Evolutionary conservation across 192 early-diverging fungal genomes (phyloP).

Genomic region (Gryganskiella cystojenkinii): DNA sequence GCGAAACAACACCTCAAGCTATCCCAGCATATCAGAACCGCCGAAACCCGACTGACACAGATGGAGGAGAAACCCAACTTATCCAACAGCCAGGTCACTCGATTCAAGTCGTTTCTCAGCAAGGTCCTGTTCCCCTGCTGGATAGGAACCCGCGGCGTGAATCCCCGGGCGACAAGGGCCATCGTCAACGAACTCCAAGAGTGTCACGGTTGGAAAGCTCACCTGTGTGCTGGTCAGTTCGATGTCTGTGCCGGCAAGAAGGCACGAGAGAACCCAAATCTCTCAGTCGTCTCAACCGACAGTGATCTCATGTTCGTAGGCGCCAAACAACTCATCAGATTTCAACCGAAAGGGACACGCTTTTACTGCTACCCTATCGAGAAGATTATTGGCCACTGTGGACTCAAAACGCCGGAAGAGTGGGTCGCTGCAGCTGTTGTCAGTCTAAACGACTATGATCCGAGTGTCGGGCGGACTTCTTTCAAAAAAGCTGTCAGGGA

Average conservation of each 20-base stretch:
- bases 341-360: conserved; percentile 11
- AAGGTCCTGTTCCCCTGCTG: conserved; percentile 23
- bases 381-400: conserved; percentile 16
- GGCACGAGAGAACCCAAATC: conserved; percentile 25
- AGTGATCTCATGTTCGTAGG: conserved; percentile 29
- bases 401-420: conserved; percentile 22
- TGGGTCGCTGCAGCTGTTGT: conserved; percentile 23
- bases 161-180: conserved; percentile 20
- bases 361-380: conserved; percentile 21
- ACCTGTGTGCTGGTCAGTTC: conserved; percentile 26
- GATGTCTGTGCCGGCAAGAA: conserved; percentile 21
- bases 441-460: conserved; percentile 27
- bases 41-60: conserved; percentile 18
- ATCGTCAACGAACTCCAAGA: conserved; percentile 19
- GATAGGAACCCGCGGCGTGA: conserved; percentile 22
- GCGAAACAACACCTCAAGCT: conserved; percentile 17
- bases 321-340: conserved; percentile 19
- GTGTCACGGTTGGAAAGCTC: conserved; percentile 25
- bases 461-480: conserved; percentile 25
- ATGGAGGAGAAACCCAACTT: conserved; percentile 18
- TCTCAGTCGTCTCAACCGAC: conserved; percentile 23
- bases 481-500: conserved; percentile 20
- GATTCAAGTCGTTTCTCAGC: conserved; percentile 29
- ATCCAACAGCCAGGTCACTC: conserved; percentile 25
- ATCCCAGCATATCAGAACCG: conserved; percentile 10